phyloP scores from a whole-genome alignment of 208 protist genomes.

The Phytomonas sp. region DNA sequence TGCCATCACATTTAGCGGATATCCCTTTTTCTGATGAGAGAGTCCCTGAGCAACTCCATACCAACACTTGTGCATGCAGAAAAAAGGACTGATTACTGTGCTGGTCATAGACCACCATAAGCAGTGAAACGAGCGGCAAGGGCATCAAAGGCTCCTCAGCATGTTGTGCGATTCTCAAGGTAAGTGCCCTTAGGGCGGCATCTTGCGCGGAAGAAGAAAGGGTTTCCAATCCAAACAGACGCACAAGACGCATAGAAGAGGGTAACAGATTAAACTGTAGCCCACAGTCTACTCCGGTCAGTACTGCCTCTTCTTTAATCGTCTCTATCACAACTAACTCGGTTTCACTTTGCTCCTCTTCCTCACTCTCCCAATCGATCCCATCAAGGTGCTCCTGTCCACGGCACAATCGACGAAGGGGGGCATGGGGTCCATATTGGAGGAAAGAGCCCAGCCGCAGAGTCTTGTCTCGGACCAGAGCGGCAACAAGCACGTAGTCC shows the following conservation, averaged over 20 bases:
- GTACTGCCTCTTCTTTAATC: constrained; percentile 19
- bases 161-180: constrained; percentile 17
- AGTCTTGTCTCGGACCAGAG: constrained; percentile 68
- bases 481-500: constrained; percentile 52
- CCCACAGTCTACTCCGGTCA: constrained; percentile 31
- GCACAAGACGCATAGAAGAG: constrained; percentile 76
- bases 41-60: not conserved
- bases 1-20: not conserved
- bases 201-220: not conserved
- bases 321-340: not conserved
- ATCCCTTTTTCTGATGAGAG: not conserved
- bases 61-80: constrained; percentile 5
- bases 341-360: not conserved
- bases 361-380: not conserved
- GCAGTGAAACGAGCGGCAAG: constrained; percentile 21
- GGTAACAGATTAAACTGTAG: constrained; percentile 57
- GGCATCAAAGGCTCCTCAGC: constrained; percentile 9
- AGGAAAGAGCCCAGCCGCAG: constrained; percentile 47
- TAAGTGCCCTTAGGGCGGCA: not conserved
- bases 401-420: not conserved
- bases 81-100: constrained; percentile 24
- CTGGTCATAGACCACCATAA: constrained; percentile 54
- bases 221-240: constrained; percentile 59
- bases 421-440: constrained; percentile 15
- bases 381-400: not conserved